Conservation (phyloP, 129 eudicot genomes). For the Smallanthus sonchifolius region DNA sequence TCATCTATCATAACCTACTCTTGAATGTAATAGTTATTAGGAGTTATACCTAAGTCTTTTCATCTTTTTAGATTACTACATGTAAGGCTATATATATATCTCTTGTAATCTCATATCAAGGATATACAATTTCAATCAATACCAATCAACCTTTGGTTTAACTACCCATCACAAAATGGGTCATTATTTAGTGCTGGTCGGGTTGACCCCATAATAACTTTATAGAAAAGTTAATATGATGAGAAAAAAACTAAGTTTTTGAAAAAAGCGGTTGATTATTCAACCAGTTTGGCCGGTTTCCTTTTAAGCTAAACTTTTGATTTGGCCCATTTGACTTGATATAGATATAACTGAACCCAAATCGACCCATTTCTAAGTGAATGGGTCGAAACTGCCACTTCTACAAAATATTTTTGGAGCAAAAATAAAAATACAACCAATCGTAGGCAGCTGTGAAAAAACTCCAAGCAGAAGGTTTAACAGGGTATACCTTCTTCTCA, state of each 20-base stretch:
- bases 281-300: not conserved
- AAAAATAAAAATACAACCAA: not conserved
- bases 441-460: slow-evolving; percentile 8
- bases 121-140: no score
- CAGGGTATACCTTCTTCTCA: slow-evolving; percentile 71
- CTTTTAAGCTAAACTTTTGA: not conserved
- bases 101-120: no score
- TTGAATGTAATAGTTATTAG: no score
- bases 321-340: not conserved
- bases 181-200: not conserved
- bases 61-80: no score
- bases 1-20: no score
- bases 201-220: not conserved
- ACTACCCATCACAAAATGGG: not conserved
- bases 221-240: not conserved
- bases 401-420: not conserved
- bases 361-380: not conserved
- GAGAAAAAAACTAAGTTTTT: not conserved
- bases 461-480: not conserved
- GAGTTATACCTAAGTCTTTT: no score
- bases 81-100: no score
- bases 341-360: not conserved
- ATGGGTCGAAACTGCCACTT: not conserved
- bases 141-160: no score
- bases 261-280: not conserved